These are phyloP conservation scores for Pholiota microspora DNA, from an alignment of 768 basidiomycete species.

Conservation along the genomic window DNA sequence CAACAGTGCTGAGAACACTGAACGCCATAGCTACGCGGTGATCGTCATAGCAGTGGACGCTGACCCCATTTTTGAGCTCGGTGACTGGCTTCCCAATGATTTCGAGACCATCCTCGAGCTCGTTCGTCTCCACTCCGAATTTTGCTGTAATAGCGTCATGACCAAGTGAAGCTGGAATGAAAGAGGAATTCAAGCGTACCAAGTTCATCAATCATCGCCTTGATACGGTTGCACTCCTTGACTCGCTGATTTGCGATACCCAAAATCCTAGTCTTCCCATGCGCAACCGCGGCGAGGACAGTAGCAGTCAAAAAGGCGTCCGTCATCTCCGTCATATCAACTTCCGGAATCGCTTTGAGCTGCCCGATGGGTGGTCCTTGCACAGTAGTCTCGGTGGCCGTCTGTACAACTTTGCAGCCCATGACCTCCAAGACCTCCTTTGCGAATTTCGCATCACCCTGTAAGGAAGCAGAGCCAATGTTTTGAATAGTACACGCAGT, in stretches of 20 bases:
- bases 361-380: constrained; percentile 82
- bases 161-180: neutral
- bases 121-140: constrained; percentile 90
- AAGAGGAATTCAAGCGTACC: constrained; percentile 45
- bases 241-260: constrained; percentile 98
- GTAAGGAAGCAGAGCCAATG: constrained; percentile 87
- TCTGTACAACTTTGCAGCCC: constrained; percentile 92
- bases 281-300: constrained; percentile 82
- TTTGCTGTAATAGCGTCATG: constrained; percentile 54
- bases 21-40: constrained; percentile 99
- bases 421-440: constrained; percentile 90
- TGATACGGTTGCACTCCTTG: constrained; percentile 97
- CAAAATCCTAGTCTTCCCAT: constrained; percentile 74
- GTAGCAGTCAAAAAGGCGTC: constrained; percentile 98
- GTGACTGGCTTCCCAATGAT: constrained; percentile 73
- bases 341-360: constrained; percentile 78
- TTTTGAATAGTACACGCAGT: constrained; percentile 91
- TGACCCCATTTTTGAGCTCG: constrained; percentile 66
- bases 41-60: constrained; percentile 95
- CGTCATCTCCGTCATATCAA: constrained; percentile 99
- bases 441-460: constrained; percentile 97
- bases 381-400: constrained; percentile 85
- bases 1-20: constrained; percentile 77
- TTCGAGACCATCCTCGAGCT: constrained; percentile 91
- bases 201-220: constrained; percentile 94